Percentiles rank a stretch among this genome's conserved stretches.
Evolutionary conservation across 163 green algal genomes (phyloP).

Genomic region (Scenedesmus sp.): DNA sequence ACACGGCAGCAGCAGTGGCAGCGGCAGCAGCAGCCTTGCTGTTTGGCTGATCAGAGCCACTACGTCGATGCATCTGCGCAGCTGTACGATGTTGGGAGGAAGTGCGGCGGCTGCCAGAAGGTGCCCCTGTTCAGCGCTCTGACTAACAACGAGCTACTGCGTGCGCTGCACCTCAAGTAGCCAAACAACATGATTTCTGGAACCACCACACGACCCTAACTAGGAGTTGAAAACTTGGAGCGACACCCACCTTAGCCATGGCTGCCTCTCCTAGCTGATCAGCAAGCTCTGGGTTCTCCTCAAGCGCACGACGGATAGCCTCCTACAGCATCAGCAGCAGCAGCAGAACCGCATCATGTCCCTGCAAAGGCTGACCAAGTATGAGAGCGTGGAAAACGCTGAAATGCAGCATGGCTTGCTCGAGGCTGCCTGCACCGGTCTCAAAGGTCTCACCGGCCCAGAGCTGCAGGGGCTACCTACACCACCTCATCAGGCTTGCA

Average conservation of each 20-base stretch:
- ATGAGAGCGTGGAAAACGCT: not conserved
- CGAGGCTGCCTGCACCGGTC: too few species aligned
- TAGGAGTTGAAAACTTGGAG: too few species aligned
- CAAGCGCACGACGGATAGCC: conserved; percentile 79
- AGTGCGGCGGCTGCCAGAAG: too few species aligned
- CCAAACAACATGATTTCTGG: too few species aligned
- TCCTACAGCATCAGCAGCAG: conserved; percentile 67
- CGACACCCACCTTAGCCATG: conserved; percentile 59
- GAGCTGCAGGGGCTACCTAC: too few species aligned
- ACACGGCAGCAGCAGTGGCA: conserved; percentile 31
- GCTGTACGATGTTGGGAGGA: not conserved
- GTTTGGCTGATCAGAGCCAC: too few species aligned
- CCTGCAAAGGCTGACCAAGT: not conserved
- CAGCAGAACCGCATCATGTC: not conserved
- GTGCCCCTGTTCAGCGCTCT: not conserved
- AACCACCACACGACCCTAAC: too few species aligned
- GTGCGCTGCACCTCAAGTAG: too few species aligned
- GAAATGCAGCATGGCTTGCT: not conserved
- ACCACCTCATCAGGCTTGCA: too few species aligned
- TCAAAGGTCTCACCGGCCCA: too few species aligned
- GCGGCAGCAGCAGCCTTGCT: not conserved
- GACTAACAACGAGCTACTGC: too few species aligned
- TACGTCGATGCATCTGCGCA: not conserved
- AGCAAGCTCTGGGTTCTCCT: conserved; percentile 83
- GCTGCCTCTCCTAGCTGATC: conserved; percentile 64